Evolutionary conservation across 176 grass and related monocot genomes (phyloP).

Genomic region (Eragrostis curvula): DNA sequence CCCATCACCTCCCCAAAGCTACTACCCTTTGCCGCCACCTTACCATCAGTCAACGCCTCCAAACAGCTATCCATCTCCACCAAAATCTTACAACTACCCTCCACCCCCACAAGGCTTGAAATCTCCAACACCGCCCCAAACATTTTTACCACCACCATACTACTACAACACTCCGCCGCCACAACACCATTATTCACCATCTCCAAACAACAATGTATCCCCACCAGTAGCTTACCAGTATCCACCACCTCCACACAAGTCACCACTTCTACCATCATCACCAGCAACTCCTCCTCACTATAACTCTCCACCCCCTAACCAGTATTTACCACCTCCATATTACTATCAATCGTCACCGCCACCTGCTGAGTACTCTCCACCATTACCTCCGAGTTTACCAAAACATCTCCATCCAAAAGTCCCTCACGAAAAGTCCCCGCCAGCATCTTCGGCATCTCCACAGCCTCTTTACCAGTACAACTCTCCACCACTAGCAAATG

Average conservation of each 20-base stretch:
- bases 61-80: slow-evolving; percentile 41
- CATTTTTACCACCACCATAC: slow-evolving; percentile 56
- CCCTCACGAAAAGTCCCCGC: slow-evolving; percentile 44
- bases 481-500: slow-evolving; percentile 35
- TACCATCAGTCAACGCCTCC: slow-evolving; percentile 35
- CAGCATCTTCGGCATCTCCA: slow-evolving; percentile 23
- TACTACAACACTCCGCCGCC: slow-evolving; percentile 54
- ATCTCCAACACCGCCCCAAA: slow-evolving; percentile 33
- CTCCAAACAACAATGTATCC: slow-evolving; percentile 28
- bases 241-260: slow-evolving; percentile 43
- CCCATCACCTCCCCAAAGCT: slow-evolving; percentile 43
- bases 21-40: slow-evolving; percentile 36
- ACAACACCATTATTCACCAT: slow-evolving; percentile 25
- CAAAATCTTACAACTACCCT: slow-evolving; percentile 30
- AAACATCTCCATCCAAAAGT: slow-evolving; percentile 42
- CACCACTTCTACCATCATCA: slow-evolving; percentile 43
- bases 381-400: slow-evolving; percentile 5
- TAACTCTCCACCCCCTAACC: slow-evolving; percentile 47
- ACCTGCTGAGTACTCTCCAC: slow-evolving; percentile 41
- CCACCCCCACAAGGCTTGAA: slow-evolving; percentile 16
- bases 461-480: slow-evolving; percentile 44
- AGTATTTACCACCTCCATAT: slow-evolving; percentile 43
- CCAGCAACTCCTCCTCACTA: slow-evolving; percentile 10
- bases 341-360: slow-evolving; percentile 44
- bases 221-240: slow-evolving; percentile 35